Percentiles rank a stretch among this genome's conserved stretches.
Evolutionary conservation across 495 filamentous ascomycete genomes (phyloP).

Genomic region (Massariosphaeria phaeospora): DNA sequence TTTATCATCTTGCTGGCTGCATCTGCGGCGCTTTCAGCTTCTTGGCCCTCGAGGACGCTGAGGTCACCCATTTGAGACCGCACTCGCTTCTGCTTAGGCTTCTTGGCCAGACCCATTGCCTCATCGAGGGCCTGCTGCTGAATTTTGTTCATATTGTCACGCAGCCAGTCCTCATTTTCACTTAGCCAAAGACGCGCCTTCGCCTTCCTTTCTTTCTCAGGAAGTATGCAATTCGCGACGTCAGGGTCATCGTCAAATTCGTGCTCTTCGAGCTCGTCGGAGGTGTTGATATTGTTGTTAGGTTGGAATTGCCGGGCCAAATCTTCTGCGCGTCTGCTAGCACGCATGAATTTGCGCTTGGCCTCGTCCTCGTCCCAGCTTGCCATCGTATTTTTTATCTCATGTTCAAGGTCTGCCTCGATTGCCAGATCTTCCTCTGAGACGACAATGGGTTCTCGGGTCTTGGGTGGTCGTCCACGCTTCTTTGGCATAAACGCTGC

Average conservation of each 20-base stretch:
- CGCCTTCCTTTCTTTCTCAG: constrained; percentile 60
- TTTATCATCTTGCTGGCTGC: constrained; percentile 70
- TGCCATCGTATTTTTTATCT: constrained; percentile 29
- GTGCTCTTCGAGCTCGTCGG: neutral
- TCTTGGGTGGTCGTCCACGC: constrained; percentile 15
- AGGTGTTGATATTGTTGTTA: constrained; percentile 4
- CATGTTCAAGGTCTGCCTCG: constrained; percentile 37
- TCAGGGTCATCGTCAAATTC: constrained; percentile 78
- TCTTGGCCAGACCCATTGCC: constrained; percentile 36
- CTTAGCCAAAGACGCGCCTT: constrained; percentile 93
- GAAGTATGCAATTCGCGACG: constrained; percentile 70
- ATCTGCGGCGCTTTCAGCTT: constrained; percentile 60
- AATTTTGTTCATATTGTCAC: constrained; percentile 70
- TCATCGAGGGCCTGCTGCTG: constrained; percentile 60
- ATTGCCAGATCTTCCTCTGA: constrained; percentile 36
- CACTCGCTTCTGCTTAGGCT: constrained; percentile 40
- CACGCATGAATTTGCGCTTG: neutral
- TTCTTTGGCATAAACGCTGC: constrained; percentile 22
- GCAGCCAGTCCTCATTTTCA: constrained; percentile 84
- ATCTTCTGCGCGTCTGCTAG: neutral
- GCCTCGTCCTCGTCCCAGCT: constrained; percentile 16
- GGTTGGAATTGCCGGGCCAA: constrained; percentile 11
- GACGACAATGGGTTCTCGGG: constrained; percentile 27
- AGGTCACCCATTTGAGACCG: constrained; percentile 56
- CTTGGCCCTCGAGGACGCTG: constrained; percentile 42